Evolutionary conservation across 179 eudicot genomes (phyloP).

Genomic region (Sideroxylon spinosum): DNA sequence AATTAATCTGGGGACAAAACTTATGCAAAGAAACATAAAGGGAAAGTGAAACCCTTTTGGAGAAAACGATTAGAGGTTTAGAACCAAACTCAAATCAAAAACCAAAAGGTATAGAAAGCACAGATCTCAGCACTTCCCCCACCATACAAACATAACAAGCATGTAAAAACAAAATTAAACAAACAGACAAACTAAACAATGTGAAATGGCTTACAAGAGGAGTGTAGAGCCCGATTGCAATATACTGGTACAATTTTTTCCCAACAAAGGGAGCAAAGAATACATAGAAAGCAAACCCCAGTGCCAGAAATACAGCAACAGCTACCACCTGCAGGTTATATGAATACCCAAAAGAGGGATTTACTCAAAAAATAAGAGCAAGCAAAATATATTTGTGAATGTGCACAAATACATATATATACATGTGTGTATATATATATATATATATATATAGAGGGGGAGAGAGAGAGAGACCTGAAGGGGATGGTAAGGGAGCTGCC

Average conservation of each 20-base stretch:
- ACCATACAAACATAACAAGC: not conserved
- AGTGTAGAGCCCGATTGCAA: slow-evolving; percentile 88
- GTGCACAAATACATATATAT: not conserved
- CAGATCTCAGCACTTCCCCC: slow-evolving; percentile 50
- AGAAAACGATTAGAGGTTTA: slow-evolving; percentile 1
- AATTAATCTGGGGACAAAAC: not conserved
- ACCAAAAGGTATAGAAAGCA: slow-evolving; percentile 23
- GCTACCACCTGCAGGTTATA: slow-evolving; percentile 74
- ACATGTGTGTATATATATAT: not conserved
- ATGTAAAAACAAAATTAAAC: not conserved
- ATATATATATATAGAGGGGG: not conserved
- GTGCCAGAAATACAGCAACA: slow-evolving; percentile 89
- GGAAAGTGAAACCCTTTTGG: slow-evolving; percentile 29
- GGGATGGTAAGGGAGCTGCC: slow-evolving; percentile 99
- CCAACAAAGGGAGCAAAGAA: slow-evolving; percentile 99
- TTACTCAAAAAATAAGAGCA: slow-evolving; percentile 5
- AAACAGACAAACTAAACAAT: not conserved
- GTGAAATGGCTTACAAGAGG: slow-evolving; percentile 67
- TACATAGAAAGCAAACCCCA: slow-evolving; percentile 98
- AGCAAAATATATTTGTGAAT: not conserved
- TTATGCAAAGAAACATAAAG: slow-evolving; percentile 9
- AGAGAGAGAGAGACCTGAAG: slow-evolving; percentile 61
- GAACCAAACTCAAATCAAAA: slow-evolving; percentile 10
- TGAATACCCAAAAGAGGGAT: slow-evolving; percentile 4
- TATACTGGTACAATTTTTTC: slow-evolving; percentile 71